Evolutionary conservation across 1,139 yeast genomes (phyloP), one percentile per base, ranked within the genome.

Genomic region (Suhomyces chickasaworum): DNA sequence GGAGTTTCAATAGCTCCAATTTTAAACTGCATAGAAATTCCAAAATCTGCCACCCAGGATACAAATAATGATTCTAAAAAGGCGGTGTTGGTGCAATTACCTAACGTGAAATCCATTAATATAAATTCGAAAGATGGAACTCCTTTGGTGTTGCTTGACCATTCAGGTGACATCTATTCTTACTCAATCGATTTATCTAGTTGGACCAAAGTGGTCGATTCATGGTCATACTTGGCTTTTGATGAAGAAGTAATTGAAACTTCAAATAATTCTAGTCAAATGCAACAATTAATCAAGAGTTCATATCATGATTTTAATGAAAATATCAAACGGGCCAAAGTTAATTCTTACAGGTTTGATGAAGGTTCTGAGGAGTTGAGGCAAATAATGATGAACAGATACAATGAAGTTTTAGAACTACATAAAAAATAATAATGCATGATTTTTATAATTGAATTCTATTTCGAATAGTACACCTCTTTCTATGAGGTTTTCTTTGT

Each of bases 1-100:
- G 75, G 73, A 1, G 68, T 80, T 0, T 77, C 86, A 1, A 51
- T 83, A 37, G 80, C 87, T 0, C 73, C 84, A 0, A 64, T 83
- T 2, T 53, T 81, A 47, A 80, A 80, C 49, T 47, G 48, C 15
- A 41, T 47, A 21, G 60, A 59, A 23, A 48, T 59, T 3, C 36
- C 40, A 5, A 16, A 22, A n/a, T 12, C 37, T 10, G 27, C 44
- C 8, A 23, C 34, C 6, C 45, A 18, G 15, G 48, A 46, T 18
- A 35, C 43, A 9, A 20, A 15, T 7, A 12, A n/a, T n/a, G 49
- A 45, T n/a, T 37, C 42, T 1, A 48, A 51, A 22, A 54, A 53
- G 35, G 42, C 55, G 2, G 35, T 48, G 6, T 31, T 48, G 2
- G 54, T 63, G 4, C 38, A 59, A 6, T 54, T 65, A 6, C 71